Conservation (phyloP, 306 rosid species). For the Acacia crassicarpa region DNA sequence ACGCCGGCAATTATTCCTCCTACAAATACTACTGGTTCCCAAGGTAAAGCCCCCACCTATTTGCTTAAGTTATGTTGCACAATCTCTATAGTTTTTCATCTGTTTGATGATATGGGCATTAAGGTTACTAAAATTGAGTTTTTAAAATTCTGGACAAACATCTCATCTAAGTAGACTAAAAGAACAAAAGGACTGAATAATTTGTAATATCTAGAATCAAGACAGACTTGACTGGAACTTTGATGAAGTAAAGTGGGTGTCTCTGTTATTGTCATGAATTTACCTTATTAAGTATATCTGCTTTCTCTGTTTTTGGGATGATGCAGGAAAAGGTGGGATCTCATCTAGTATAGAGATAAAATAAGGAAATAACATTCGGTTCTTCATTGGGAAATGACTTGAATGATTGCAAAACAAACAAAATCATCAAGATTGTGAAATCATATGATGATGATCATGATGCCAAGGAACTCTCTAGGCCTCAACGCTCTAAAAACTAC, state of each 20-base stretch:
- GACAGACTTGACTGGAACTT: background rate
- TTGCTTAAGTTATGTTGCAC: background rate
- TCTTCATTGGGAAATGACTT: background rate
- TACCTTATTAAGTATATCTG: background rate
- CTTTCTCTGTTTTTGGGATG: background rate
- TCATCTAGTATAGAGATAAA: too few species aligned
- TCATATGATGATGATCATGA: background rate
- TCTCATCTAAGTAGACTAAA: too few species aligned
- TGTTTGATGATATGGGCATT: background rate
- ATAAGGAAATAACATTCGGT: background rate
- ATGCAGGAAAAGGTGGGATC: background rate
- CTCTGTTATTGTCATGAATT: background rate
- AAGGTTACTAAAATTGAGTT: too few species aligned
- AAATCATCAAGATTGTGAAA: background rate
- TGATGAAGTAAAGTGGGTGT: background rate
- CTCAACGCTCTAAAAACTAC: too few species aligned
- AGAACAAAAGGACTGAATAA: background rate
- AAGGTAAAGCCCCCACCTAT: constrained; percentile 21
- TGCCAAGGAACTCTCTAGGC: too few species aligned
- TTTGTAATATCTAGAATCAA: background rate
- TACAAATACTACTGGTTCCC: constrained; percentile 4
- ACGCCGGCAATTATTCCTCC: background rate
- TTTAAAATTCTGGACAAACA: too few species aligned
- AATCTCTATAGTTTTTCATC: background rate
- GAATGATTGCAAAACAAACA: background rate